Percentiles rank a stretch among this genome's conserved stretches.
Conservation (phyloP, 2,329 filamentous ascomycete species). For the Colletotrichum sp. region DNA sequence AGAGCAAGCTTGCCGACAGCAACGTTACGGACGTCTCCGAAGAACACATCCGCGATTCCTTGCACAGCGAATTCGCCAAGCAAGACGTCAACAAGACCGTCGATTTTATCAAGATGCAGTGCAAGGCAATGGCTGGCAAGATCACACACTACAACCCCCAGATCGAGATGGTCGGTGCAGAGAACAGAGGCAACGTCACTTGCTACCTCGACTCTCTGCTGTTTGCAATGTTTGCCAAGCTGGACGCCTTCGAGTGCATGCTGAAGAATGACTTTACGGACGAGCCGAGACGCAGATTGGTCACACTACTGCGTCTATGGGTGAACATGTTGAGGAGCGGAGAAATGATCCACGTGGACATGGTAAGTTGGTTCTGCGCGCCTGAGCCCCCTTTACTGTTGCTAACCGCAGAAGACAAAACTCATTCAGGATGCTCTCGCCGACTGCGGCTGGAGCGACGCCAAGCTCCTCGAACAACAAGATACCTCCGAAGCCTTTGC, state of each 20-base stretch:
- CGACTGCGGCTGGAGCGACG: conserved; percentile 88
- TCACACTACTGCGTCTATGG: conserved; percentile 83
- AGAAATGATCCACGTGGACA: conserved; percentile 81
- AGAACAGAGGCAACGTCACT: conserved; percentile 86
- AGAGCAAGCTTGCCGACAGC: conserved; percentile 36
- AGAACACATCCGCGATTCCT: conserved; percentile 62
- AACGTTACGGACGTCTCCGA: conserved; percentile 51
- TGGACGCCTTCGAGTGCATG: conserved; percentile 93
- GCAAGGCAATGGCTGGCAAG: conserved; percentile 80
- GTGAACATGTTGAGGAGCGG: conserved; percentile 90
- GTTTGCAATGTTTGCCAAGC: conserved; percentile 93
- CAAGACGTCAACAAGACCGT: conserved; percentile 77
- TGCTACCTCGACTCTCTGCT: conserved; percentile 92
- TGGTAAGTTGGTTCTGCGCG: conserved; percentile 60
- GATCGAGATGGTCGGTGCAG: conserved; percentile 78
- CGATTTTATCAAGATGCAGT: conserved; percentile 76
- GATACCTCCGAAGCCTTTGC: conserved; percentile 96
- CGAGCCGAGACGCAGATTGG: conserved; percentile 72
- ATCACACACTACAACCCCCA: conserved; percentile 76
- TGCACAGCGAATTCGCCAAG: conserved; percentile 66
- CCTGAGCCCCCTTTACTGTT: neutral
- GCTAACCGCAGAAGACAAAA: conserved; percentile 64
- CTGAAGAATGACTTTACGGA: conserved; percentile 80
- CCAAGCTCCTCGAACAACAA: conserved; percentile 79
- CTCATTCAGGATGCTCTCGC: conserved; percentile 82